phyloP scores from a whole-genome alignment of 768 basidiomycete genomes.

The Serendipita sp. region DNA sequence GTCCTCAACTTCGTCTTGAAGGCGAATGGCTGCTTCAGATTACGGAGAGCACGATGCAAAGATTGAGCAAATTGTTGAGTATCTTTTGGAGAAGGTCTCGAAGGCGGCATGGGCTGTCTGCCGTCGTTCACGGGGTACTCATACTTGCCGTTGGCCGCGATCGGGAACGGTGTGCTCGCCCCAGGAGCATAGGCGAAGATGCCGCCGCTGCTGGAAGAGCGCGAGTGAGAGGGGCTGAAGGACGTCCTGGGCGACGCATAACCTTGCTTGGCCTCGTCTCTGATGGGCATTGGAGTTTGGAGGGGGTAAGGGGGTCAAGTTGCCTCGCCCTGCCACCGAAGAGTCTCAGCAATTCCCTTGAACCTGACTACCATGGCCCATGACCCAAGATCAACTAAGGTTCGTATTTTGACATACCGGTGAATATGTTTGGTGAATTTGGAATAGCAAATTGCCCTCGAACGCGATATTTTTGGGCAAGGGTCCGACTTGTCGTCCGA shows the following conservation, averaged over 20 bases:
- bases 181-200: not conserved
- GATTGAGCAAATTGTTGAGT: not conserved
- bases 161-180: not conserved
- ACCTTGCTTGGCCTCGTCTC: no score
- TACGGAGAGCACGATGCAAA: not conserved
- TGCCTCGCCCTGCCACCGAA: no score
- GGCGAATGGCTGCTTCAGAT: not conserved
- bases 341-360: no score
- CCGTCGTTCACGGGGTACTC: not conserved
- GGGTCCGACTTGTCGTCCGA: slow-evolving; percentile 73
- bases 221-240: no score
- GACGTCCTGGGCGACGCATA: no score
- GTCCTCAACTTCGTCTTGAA: not conserved
- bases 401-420: no score
- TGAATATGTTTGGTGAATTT: no score
- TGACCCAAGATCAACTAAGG: no score
- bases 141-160: not conserved
- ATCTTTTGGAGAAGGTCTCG: not conserved
- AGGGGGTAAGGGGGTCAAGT: no score
- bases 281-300: no score
- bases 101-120: not conserved
- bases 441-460: slow-evolving; percentile 22
- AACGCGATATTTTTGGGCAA: slow-evolving; percentile 63
- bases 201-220: no score
- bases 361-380: no score